These are phyloP conservation scores for Didymella glomerata DNA, from an alignment of 2,329 filamentous ascomycete species.

Conservation along the genomic window DNA sequence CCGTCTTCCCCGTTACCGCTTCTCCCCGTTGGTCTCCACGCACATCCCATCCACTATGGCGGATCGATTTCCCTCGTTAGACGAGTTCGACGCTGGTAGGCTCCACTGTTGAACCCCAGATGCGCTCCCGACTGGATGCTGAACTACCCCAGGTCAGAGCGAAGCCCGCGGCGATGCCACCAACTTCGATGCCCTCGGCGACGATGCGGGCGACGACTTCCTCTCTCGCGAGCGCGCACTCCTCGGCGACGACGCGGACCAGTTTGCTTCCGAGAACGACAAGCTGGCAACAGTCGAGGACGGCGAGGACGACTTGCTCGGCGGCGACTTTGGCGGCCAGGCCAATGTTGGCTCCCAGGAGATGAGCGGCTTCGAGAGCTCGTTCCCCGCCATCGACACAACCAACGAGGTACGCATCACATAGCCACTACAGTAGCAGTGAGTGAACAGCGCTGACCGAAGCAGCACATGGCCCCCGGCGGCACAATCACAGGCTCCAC, in stretches of 20 bases:
- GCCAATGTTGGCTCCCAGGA: constrained; percentile 54
- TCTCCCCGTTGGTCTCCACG: constrained; percentile 1
- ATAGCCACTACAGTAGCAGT: no score
- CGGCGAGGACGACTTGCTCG: constrained; percentile 75
- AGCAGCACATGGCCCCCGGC: constrained; percentile 74
- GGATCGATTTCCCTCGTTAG: constrained; percentile 62
- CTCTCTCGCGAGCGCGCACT: constrained; percentile 88
- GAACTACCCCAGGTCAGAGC: constrained; percentile 67
- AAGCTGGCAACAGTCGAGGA: constrained; percentile 69
- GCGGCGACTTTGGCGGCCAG: constrained; percentile 60
- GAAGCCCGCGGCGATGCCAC: constrained; percentile 63
- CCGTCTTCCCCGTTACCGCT: constrained; percentile 16
- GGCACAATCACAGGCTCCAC: constrained; percentile 79
- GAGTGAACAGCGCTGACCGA: constrained; percentile 21
- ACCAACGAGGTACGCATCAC: constrained; percentile 70
- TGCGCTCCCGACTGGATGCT: constrained; percentile 36
- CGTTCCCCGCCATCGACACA: constrained; percentile 84
- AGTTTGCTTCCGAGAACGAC: constrained; percentile 83
- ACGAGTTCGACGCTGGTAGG: constrained; percentile 62
- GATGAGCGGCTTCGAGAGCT: constrained; percentile 78
- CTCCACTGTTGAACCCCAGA: constrained; percentile 33
- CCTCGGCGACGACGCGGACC: constrained; percentile 90
- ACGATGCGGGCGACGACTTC: constrained; percentile 79
- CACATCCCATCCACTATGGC: constrained; percentile 51
- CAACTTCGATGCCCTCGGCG: constrained; percentile 60